phyloP scores from a whole-genome alignment of 2,329 filamentous ascomycete species.

The Fusarium chaquense region DNA sequence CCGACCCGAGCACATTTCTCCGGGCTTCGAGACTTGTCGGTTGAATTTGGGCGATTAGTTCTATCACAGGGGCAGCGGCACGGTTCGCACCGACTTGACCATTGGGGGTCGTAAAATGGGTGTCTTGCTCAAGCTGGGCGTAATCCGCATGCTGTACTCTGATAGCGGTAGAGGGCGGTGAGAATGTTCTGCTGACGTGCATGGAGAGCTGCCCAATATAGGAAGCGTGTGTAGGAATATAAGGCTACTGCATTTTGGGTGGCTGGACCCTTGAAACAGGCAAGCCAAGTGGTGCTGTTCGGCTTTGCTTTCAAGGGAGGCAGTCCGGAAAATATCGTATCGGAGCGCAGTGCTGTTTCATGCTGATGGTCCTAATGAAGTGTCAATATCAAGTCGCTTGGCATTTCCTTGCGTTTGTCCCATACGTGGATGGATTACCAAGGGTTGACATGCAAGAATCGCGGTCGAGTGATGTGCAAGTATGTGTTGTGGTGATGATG shows the following conservation, averaged over 20 bases:
- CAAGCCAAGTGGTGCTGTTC: not conserved
- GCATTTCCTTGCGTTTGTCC: not conserved
- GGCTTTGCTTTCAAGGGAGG: not conserved
- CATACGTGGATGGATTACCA: not conserved
- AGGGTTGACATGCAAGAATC: not conserved
- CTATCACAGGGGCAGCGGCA: conserved; percentile 26
- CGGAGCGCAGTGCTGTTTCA: not conserved
- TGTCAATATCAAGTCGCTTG: not conserved
- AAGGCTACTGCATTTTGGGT: conserved; percentile 12
- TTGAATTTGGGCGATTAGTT: conserved; percentile 10
- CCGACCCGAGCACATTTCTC: conserved; percentile 13
- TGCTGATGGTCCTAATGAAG: conserved; percentile 2
- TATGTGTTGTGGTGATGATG: not conserved
- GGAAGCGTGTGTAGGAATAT: not conserved
- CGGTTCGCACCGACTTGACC: conserved; percentile 25
- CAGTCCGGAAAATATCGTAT: conserved; percentile 20
- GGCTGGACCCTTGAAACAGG: conserved; percentile 34
- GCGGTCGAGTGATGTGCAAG: not conserved
- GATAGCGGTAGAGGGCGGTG: conserved; percentile 33
- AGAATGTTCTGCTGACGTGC: conserved; percentile 39
- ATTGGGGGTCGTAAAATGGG: not conserved
- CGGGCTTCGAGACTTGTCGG: conserved; percentile 4
- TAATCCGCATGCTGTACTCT: conserved; percentile 25
- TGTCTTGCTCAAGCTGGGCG: conserved; percentile 17
- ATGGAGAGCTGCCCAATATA: conserved; percentile 18